phyloP scores from a whole-genome alignment of 2,329 filamentous ascomycete genomes.

The Dothistroma pini region DNA sequence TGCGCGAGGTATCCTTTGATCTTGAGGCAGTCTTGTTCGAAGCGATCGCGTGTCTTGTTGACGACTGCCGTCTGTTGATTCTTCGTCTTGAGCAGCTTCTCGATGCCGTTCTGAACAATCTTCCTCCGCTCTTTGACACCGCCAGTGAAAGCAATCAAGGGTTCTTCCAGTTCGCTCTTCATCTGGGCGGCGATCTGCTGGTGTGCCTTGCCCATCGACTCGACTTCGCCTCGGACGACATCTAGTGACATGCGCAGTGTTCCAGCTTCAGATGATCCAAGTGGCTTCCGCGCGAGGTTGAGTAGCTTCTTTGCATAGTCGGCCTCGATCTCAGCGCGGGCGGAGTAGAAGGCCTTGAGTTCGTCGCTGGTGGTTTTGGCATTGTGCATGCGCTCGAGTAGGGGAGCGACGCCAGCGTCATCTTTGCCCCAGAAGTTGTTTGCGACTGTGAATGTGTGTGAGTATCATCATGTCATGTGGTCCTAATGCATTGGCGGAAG shows the following conservation, averaged over 20 bases:
- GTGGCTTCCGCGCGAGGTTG: conserved; percentile 77
- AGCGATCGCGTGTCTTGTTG: conserved; percentile 93
- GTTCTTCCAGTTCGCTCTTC: conserved; percentile 94
- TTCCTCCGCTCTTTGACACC: conserved; percentile 96
- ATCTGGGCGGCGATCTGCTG: conserved; percentile 87
- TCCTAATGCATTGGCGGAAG: background rate
- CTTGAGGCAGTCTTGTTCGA: conserved; percentile 95
- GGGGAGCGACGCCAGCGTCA: conserved; percentile 87
- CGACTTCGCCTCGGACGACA: conserved; percentile 81
- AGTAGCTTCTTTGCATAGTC: conserved; percentile 91
- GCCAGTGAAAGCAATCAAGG: conserved; percentile 82
- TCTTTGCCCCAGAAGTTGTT: conserved; percentile 99
- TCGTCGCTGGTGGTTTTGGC: conserved; percentile 95
- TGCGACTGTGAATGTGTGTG: conserved; percentile 62
- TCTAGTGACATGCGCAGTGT: conserved; percentile 82
- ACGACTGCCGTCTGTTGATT: conserved; percentile 84
- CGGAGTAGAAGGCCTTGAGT: conserved; percentile 84
- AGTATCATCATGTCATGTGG: conserved; percentile 32
- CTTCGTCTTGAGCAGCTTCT: conserved; percentile 91
- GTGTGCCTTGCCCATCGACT: conserved; percentile 91
- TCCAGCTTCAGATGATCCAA: conserved; percentile 84
- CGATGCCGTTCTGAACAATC: conserved; percentile 90
- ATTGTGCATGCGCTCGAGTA: conserved; percentile 90
- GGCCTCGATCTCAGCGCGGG: conserved; percentile 89
- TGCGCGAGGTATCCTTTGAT: conserved; percentile 98